phyloP scores from a whole-genome alignment of 805 yeast species.

The Saturnispora besseyi region DNA sequence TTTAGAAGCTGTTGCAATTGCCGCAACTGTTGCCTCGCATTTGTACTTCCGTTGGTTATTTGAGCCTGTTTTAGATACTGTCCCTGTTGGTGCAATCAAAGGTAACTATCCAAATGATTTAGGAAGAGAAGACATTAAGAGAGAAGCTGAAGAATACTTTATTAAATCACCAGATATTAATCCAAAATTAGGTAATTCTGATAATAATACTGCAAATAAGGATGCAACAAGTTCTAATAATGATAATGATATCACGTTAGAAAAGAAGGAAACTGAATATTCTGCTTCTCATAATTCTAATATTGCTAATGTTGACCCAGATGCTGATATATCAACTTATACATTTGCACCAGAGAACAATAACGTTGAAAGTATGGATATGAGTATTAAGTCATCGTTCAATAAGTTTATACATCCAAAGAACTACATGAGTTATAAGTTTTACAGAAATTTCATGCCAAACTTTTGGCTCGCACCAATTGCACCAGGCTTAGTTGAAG shows the following conservation, averaged over 20 bases:
- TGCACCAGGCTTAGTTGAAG: constrained; percentile 9
- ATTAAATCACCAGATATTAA: constrained; percentile 6
- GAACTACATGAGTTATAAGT: constrained; percentile 21
- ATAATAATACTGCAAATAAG: background rate
- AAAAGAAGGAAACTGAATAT: constrained; percentile 5
- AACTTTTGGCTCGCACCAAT: constrained; percentile 16
- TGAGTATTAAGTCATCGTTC: constrained; percentile 4
- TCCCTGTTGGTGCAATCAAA: constrained; percentile 57
- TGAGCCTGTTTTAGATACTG: constrained; percentile 55
- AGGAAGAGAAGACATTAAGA: constrained; percentile 49
- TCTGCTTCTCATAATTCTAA: constrained; percentile 1
- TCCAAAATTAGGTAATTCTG: constrained; percentile 1
- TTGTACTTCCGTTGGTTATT: constrained; percentile 49
- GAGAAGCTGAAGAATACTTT: constrained; percentile 24
- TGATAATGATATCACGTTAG: background rate
- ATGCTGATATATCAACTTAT: constrained; percentile 4
- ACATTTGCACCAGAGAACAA: constrained; percentile 7
- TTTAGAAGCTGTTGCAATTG: constrained; percentile 52
- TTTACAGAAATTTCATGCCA: constrained; percentile 33
- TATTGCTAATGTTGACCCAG: constrained; percentile 3
- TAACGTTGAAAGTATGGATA: background rate
- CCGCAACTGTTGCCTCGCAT: constrained; percentile 51
- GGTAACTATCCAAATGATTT: constrained; percentile 55
- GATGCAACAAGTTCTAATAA: background rate
- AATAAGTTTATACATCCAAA: constrained; percentile 25